Base-by-base conservation (phyloP, 495 filamentous ascomycete species). In the Lasiosphaeria ovina region DNA sequence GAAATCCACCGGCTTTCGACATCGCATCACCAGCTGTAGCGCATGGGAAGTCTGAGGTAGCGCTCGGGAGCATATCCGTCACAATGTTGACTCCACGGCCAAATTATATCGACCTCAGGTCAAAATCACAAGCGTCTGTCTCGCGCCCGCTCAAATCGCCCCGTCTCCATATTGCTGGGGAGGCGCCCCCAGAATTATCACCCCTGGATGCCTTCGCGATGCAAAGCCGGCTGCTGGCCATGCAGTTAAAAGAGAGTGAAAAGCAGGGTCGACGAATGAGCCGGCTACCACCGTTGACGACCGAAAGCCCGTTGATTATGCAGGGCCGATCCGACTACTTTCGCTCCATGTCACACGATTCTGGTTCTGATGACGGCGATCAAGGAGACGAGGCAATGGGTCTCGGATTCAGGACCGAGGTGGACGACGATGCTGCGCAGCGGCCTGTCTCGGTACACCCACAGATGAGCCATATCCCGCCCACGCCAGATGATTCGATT, bases 181-280 rank as follows among this genome's bases (percentile, higher is more conserved):
- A 97, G 66, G 81, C 92, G 9, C 93, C 94, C 36, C 94, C 94
- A 14, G 88, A 92, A 35, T 83, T 97, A 52, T 98, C 94, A 3
- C 94, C 94, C 14, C 84, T 98, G 51, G 94, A 98, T 80, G 93
- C 94, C 44, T 91, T 98, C 62, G 92, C 91, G 16, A 82, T 90
- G 60, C 93, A 97, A 63, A 92, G 92, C 59, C 87, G 92, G 53
- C 71, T 93, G 62, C 82, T 98, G 50, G 89, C 91, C n/a, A 89
- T 85, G 73, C 88, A 95, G 71, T 82, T 98, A 42, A 87, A 96
- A 65, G 86, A 92, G 60, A 89, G 85, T 58, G 79, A 80, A 54
- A 83, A 83, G 66, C 85, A 87, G 49, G 83, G 81, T 24, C 85
- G 83, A 47, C 87, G 93, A 42, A 85, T 96, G 72, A 96, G 92